Evolutionary conservation across 2,329 filamentous ascomycete genomes (phyloP), one percentile per base, ranked within the genome.

Genomic region (Fusarium sp.): DNA sequence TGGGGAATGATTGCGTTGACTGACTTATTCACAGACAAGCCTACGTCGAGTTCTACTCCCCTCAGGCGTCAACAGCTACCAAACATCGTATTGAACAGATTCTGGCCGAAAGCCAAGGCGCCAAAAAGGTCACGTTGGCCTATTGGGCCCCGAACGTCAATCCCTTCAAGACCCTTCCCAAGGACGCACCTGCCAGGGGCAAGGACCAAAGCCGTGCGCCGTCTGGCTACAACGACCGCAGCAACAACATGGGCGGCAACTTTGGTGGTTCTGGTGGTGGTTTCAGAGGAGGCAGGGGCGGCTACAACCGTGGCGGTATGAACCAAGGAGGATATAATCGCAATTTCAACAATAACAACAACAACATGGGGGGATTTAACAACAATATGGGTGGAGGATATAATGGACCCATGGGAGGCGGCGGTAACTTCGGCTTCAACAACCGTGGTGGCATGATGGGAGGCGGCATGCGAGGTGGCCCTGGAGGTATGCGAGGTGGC

Each of bases 141-240:
- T 98, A 94, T 82, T 92, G 92, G 55, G 91, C 89, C 69, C 90
- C 93, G 0, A 87, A 88, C 49, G 86, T 87, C 71, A 98, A 98
- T 78, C 94, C 94, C 0, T 98, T 97, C 87, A 91, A 92, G 71
- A 98, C 94, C 0, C 83, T 97, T 7, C 94, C 94, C 20, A 97
- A 97, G 82, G 94, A 97, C 78, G 91, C 92, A 1, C 93, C 93
- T 0, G 71, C 79, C 5, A 72, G 80, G 61, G 90, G 86, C 40
- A 90, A 93, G 76, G 88, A 90, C 45, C 82, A 84, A 45, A 84
- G 88, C 63, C 89, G 89, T 55, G 85, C 83, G 59, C 79, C 82
- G 32, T 77, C 85, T 49, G 82, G 84, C 57, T 88, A 86, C 78
- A 86, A 85, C 54, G 82, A 86, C 62, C 68, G 74, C 10, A 82